Base-by-base conservation (phyloP, 2,329 filamentous ascomycete genomes). In the Huntiella savannae region DNA sequence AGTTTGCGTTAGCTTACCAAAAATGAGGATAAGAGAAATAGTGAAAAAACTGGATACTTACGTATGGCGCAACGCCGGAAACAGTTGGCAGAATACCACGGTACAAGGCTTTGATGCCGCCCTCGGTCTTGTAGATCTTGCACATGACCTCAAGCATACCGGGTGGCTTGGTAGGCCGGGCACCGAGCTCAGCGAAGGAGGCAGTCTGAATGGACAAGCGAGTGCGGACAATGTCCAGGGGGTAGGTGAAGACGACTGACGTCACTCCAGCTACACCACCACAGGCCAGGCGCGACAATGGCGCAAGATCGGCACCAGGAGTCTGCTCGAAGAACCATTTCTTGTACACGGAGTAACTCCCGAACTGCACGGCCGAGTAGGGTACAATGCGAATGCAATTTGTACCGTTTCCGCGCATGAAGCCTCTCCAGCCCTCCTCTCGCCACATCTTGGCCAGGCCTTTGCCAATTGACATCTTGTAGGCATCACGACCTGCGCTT, bases 371-470 rank as follows among this genome's bases (percentile, higher is more conserved):
- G 8, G 91, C 91, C 43, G 88, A 96, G 62, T 98, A 98, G 4
- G 91, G 91, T 45, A 98, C 85, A 54, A 98, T 98, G 51, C 91
- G 83, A 56, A 98, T 84, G 69, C 91, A 98, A 62, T 98, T 98
- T 51, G 87, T 95, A 52, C 91, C 91, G 60, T 98, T 98, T 45
- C 91, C 91, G 54, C 86, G 77, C 87, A 98, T 93, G 63, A 96
- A 93, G 0, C 91, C 91, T 60, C 77, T 78, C 85, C 87, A 96
- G 46, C 91, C 91, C 63, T 98, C 91, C 60, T 98, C 91, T 55
- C 70, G 78, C 79, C 88, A 94, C 81, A 98, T 98, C 63, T 98
- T 98, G 37, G 67, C 73, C 52, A 98, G 68, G 3, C 85, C 91
- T 63, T 92, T 84, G 54, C 78, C 76, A 49, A 96, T 84, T 12